Base-by-base conservation (phyloP, 2,329 filamentous ascomycete species). In the Trichoderma koningii region DNA sequence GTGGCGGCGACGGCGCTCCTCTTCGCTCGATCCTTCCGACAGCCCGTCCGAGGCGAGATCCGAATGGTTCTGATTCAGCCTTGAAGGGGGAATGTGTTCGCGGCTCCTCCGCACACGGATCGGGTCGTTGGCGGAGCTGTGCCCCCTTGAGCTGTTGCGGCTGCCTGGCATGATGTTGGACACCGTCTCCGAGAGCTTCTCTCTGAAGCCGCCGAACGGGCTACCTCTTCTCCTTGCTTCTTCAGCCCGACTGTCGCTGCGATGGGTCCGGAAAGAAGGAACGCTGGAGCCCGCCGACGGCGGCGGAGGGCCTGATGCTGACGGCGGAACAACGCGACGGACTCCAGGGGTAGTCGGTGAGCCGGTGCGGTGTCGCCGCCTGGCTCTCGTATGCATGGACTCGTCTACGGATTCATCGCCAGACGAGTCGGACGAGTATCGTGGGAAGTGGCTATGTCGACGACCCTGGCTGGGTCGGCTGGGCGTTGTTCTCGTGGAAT, bases 381-480 rank as follows among this genome's bases (percentile, higher is more conserved):
- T 74, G 26, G 69, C 57, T 26, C 70, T 73, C 26, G 73, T 68
- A 14, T 68, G 52, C 28, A 50, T 38, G 9, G 50, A 52, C 3
- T 63, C 66, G 3, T 73, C 73, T 2, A 52, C 66, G n/a, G 70
- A 69, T 19, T 80, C 79, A 1, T 80, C 77, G 2, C 80, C 79
- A n/a, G 80, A 80, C 1, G 78, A 77, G 15, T 75, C 73, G 3
- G 77, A 78, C 23, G 78, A 79, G 50, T 75, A 73, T 56, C 78
- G 77, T 34, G 80, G 76, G 0, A 82, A 81, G 61, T 85, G 83
- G 68, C 82, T 84, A 69, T 84, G 82, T 34, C 82, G 75, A 21
- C 83, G 79, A 19, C 72, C 69, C 21, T 74, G 73, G 1, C 69
- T 63, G 15, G 74, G 73, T 51, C 75, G 44, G 72, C 67, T 70